phyloP scores from a whole-genome alignment of 129 eudicot genomes.

The Scalesia atractyloides region DNA sequence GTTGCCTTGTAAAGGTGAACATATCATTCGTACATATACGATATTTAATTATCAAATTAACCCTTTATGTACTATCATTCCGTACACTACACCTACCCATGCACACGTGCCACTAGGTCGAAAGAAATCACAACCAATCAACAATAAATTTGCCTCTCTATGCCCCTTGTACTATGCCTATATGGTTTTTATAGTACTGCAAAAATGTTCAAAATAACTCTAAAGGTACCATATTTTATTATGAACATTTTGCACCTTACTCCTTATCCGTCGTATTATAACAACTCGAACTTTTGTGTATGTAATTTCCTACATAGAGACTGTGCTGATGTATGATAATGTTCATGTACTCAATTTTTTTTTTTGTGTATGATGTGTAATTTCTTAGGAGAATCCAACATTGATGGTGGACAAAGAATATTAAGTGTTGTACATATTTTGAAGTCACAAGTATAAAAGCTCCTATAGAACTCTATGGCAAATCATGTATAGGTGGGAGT shows the following conservation, averaged over 20 bases:
- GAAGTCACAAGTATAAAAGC: background rate
- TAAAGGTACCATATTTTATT: background rate
- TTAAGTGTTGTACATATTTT: background rate
- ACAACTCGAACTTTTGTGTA: background rate
- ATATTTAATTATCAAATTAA: slow-evolving; percentile 16
- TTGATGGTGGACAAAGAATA: background rate
- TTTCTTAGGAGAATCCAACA: background rate
- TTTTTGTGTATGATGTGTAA: too few relatives aligned
- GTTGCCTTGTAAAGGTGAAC: slow-evolving; percentile 24
- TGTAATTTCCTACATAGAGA: too few relatives aligned
- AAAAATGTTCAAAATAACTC: too few relatives aligned
- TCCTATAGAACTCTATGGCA: background rate
- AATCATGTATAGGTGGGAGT: background rate
- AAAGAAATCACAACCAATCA: background rate
- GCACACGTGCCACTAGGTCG: slow-evolving; percentile 21
- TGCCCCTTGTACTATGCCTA: slow-evolving; percentile 13
- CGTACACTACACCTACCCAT: slow-evolving; percentile 31
- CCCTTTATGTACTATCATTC: slow-evolving; percentile 23
- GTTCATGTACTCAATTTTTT: too few relatives aligned
- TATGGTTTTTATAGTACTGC: background rate
- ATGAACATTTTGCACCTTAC: background rate
- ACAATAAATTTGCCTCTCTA: background rate
- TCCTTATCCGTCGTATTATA: background rate
- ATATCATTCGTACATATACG: slow-evolving; percentile 23
- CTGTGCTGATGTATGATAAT: too few relatives aligned